phyloP scores from a whole-genome alignment of 2,329 filamentous ascomycete genomes.

The Mycosphaerella arachidis region DNA sequence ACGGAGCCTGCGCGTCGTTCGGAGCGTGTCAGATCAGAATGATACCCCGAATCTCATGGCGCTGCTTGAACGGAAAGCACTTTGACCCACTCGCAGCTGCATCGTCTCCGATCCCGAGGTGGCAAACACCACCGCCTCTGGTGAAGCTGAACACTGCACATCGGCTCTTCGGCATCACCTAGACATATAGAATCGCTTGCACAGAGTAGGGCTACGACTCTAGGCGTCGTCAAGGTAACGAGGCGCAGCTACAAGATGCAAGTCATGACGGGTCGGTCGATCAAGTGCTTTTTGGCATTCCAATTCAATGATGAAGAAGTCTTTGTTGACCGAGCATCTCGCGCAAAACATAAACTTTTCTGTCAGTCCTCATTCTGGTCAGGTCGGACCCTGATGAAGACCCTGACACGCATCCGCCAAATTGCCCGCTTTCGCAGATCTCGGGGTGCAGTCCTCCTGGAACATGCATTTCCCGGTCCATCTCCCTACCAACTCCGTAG shows the following conservation, averaged over 20 bases:
- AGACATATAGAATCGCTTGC: not conserved
- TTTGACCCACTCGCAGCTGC: too few relatives aligned
- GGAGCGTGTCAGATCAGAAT: too few relatives aligned
- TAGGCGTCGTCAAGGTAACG: not conserved
- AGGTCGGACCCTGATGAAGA: not conserved
- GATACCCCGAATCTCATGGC: too few relatives aligned
- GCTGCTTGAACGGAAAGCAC: too few relatives aligned
- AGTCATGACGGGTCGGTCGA: not conserved
- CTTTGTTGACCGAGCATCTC: not conserved
- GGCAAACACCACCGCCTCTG: too few relatives aligned
- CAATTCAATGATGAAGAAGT: too few relatives aligned
- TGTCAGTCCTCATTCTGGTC: not conserved
- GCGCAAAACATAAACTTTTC: not conserved
- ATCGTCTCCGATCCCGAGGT: too few relatives aligned
- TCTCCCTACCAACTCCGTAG: not conserved
- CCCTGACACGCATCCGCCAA: not conserved
- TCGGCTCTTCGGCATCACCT: too few relatives aligned
- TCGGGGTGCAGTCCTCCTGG: not conserved
- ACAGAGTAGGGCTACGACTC: not conserved
- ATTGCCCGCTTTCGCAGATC: not conserved
- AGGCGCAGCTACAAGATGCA: not conserved
- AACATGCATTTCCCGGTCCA: not conserved
- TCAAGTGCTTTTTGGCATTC: not conserved
- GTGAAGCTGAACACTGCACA: too few relatives aligned
- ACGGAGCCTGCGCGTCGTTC: too few relatives aligned